Evolutionary conservation across 2,329 filamentous ascomycete genomes (phyloP).

Genomic region (Coccinonectria pachysandricola): DNA sequence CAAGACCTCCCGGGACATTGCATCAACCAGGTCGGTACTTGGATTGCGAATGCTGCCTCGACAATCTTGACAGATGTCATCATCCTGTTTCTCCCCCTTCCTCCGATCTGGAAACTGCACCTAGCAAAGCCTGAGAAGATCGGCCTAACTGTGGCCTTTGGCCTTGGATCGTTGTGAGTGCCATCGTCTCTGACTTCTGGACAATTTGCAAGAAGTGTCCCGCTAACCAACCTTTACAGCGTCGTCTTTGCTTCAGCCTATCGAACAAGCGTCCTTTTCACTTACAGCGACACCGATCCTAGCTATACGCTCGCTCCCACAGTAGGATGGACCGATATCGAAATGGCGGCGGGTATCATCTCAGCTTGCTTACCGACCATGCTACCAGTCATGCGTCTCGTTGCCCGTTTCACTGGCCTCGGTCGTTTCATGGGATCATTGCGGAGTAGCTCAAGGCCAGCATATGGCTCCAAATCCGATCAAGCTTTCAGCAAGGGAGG

Average conservation of each 20-base stretch:
- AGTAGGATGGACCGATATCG: slow-evolving; percentile 37
- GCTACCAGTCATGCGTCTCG: slow-evolving; percentile 31
- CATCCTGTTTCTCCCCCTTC: slow-evolving; percentile 34
- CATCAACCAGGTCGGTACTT: slow-evolving; percentile 38
- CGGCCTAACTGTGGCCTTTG: slow-evolving; percentile 33
- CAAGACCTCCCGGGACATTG: slow-evolving; percentile 33
- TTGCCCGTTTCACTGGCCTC: slow-evolving; percentile 29
- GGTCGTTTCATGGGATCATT: slow-evolving; percentile 15
- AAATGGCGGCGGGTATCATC: slow-evolving; percentile 39
- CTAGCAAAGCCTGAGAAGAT: slow-evolving; percentile 31
- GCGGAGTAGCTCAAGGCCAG: slow-evolving; percentile 7
- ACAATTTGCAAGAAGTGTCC: background rate
- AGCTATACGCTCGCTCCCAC: slow-evolving; percentile 36
- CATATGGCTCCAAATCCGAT: slow-evolving; percentile 15
- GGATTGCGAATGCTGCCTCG: slow-evolving; percentile 38
- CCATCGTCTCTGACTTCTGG: too few species aligned
- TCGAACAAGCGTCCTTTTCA: slow-evolving; percentile 36
- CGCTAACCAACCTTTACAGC: slow-evolving; percentile 14
- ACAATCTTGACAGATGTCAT: slow-evolving; percentile 36
- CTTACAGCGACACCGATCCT: slow-evolving; percentile 29
- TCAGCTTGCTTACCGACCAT: slow-evolving; percentile 44
- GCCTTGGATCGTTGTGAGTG: slow-evolving; percentile 34
- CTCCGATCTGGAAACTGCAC: slow-evolving; percentile 35
- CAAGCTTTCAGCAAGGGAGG: slow-evolving; percentile 9
- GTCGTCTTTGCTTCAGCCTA: slow-evolving; percentile 39